Evolutionary conservation across 257 asterid species (phyloP).

Genomic region (Ilex aquifolium): DNA sequence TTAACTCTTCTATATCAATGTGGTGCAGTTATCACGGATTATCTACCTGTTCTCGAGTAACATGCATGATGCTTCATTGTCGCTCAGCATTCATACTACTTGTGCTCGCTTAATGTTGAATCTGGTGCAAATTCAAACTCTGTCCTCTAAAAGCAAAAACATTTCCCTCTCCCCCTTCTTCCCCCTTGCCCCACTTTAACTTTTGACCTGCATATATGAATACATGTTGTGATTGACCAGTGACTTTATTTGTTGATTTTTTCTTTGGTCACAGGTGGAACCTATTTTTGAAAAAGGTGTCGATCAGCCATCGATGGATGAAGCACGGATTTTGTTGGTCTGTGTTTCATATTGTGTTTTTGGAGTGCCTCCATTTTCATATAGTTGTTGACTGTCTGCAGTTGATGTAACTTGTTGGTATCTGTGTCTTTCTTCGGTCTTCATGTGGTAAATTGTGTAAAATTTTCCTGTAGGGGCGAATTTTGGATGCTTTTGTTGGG

Average conservation of each 20-base stretch:
- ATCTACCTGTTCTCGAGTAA: conserved; percentile 97
- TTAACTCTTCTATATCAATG: conserved; percentile 17
- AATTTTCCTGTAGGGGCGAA: conserved; percentile 67
- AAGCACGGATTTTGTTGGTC: conserved; percentile 89
- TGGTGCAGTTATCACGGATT: conserved; percentile 84
- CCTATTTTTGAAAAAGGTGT: conserved; percentile 96
- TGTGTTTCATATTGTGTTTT: conserved; percentile 10
- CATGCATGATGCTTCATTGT: conserved; percentile 97
- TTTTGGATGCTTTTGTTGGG: conserved; percentile 98
- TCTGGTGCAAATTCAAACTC: conserved; percentile 53
- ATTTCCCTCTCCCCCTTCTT: background rate
- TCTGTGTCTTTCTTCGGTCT: background rate
- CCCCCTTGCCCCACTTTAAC: conserved; percentile 4
- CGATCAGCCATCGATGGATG: conserved; percentile 95
- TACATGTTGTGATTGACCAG: conserved; percentile 6
- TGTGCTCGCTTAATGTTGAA: conserved; percentile 99
- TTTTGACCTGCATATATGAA: too few relatives aligned
- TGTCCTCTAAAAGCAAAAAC: background rate
- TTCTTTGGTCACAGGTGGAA: conserved; percentile 58
- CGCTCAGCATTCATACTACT: conserved; percentile 96
- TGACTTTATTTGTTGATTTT: conserved; percentile 7
- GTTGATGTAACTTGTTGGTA: too few relatives aligned
- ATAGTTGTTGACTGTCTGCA: background rate
- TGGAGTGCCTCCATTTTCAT: background rate
- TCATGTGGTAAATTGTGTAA: conserved; percentile 10